Percentiles rank a stretch among this genome's conserved stretches.
These are phyloP conservation scores for Lactarius psammicola DNA, from an alignment of 768 basidiomycete genomes.

Conservation along the genomic window DNA sequence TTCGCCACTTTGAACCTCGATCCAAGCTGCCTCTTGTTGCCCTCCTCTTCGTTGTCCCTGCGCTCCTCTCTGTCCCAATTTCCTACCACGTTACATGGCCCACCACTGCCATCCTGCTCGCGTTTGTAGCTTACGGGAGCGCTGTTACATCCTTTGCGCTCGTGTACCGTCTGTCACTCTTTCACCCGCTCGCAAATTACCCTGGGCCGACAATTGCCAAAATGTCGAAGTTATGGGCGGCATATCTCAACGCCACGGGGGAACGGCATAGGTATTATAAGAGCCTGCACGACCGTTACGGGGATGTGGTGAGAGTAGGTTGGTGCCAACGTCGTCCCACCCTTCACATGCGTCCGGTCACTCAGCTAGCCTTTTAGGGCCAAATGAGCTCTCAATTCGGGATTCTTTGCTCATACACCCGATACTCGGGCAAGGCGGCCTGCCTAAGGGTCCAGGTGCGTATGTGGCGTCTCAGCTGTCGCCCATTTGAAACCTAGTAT, in stretches of 20 bases:
- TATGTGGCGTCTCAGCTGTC: not conserved
- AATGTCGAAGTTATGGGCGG: constrained; percentile 34
- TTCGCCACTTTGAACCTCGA: not conserved
- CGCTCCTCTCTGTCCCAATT: not conserved
- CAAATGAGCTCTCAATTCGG: not conserved
- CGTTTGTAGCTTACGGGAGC: not conserved
- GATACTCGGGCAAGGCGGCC: not conserved
- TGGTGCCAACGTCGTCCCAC: not conserved
- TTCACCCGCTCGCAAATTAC: constrained; percentile 31
- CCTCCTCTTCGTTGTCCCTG: not conserved
- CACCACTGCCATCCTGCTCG: not conserved
- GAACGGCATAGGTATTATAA: constrained; percentile 34
- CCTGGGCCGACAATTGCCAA: constrained; percentile 38
- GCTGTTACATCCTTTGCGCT: not conserved
- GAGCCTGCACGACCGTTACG: constrained; percentile 40
- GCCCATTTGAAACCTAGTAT: not conserved
- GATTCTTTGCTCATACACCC: not conserved
- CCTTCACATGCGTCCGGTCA: not conserved
- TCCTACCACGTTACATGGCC: not conserved
- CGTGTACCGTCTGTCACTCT: not conserved
- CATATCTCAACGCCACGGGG: constrained; percentile 30
- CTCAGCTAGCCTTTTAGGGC: not conserved
- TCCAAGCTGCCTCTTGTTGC: not conserved
- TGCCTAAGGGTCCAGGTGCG: not conserved
- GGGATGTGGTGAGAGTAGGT: constrained; percentile 37